Conservation (phyloP, 2,329 filamentous ascomycete genomes). For the Anthostomella pinea region DNA sequence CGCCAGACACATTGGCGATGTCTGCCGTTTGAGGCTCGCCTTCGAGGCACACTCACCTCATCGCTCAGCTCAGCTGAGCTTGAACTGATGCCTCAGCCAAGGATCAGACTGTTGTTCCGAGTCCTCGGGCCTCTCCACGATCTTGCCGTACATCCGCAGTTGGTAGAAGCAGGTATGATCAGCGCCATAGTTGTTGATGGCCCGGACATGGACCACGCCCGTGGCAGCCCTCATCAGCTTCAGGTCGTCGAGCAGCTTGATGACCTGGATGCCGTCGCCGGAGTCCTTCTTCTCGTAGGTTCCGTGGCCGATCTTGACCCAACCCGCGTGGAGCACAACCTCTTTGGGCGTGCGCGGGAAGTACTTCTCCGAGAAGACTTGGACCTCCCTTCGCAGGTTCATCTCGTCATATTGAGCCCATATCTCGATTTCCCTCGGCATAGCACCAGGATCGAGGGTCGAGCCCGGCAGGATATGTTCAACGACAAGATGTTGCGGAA, state of each 20-base stretch:
- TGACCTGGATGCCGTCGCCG: conserved; percentile 49
- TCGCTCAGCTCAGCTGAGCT: too few relatives aligned
- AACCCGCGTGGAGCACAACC: conserved; percentile 37
- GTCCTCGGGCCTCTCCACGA: conserved; percentile 19
- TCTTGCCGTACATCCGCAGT: conserved; percentile 54
- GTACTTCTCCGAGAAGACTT: conserved; percentile 42
- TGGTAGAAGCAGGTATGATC: conserved; percentile 66
- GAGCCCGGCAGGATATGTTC: conserved; percentile 67
- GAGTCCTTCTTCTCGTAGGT: conserved; percentile 46
- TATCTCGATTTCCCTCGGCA: conserved; percentile 67
- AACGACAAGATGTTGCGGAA: conserved; percentile 67
- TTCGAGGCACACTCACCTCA: too few relatives aligned
- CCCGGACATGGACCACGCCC: conserved; percentile 52
- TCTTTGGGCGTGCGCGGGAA: conserved; percentile 34
- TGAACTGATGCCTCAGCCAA: too few relatives aligned
- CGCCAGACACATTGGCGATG: too few relatives aligned
- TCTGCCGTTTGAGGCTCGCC: too few relatives aligned
- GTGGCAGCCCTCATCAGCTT: conserved; percentile 46
- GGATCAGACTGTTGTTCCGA: background rate
- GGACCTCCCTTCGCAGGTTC: conserved; percentile 37
- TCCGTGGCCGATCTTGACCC: conserved; percentile 57
- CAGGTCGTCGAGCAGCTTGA: conserved; percentile 51
- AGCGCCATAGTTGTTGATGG: conserved; percentile 57
- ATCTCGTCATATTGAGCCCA: conserved; percentile 59
- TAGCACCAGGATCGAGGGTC: conserved; percentile 58